Percentiles rank a stretch among this genome's conserved stretches.
Conservation (phyloP, 768 basidiomycete species). For the Polyporus arcularius region DNA sequence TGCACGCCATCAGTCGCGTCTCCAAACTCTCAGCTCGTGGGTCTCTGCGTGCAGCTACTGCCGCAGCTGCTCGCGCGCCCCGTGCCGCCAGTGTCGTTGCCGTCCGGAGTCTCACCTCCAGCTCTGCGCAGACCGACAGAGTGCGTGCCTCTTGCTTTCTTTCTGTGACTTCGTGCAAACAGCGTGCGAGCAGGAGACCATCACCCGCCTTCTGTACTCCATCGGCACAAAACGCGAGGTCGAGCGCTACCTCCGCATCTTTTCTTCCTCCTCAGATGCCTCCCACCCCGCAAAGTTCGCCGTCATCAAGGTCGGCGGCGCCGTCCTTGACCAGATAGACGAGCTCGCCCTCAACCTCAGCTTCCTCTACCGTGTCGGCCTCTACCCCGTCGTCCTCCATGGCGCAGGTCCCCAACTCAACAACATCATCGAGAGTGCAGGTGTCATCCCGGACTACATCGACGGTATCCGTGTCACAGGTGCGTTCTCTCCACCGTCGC, state of each 20-base stretch:
- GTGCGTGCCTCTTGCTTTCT: slow-evolving; percentile 42
- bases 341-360: slow-evolving; percentile 94
- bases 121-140: slow-evolving; percentile 75
- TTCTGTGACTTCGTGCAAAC: not conserved
- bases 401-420: slow-evolving; percentile 96
- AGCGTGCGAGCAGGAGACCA: slow-evolving; percentile 73
- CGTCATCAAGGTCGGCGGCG: slow-evolving; percentile 98
- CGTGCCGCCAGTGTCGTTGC: slow-evolving; percentile 7
- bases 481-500: slow-evolving; percentile 34
- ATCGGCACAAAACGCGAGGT: slow-evolving; percentile 97
- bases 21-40: slow-evolving; percentile 10
- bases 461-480: slow-evolving; percentile 98
- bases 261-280: slow-evolving; percentile 89
- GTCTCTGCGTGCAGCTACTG: slow-evolving; percentile 46
- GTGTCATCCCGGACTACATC: slow-evolving; percentile 94
- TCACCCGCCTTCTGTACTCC: slow-evolving; percentile 94
- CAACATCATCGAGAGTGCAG: slow-evolving; percentile 88
- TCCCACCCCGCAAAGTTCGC: slow-evolving; percentile 93
- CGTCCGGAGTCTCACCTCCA: slow-evolving; percentile 38
- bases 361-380: slow-evolving; percentile 94
- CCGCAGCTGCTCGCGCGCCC: slow-evolving; percentile 47
- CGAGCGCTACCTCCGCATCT: slow-evolving; percentile 97
- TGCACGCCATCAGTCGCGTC: slow-evolving; percentile 34
- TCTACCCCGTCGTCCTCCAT: slow-evolving; percentile 97
- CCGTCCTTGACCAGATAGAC: slow-evolving; percentile 88